Base-by-base conservation (phyloP, 2,329 filamentous ascomycete species). In the Bipolaris victoriae region DNA sequence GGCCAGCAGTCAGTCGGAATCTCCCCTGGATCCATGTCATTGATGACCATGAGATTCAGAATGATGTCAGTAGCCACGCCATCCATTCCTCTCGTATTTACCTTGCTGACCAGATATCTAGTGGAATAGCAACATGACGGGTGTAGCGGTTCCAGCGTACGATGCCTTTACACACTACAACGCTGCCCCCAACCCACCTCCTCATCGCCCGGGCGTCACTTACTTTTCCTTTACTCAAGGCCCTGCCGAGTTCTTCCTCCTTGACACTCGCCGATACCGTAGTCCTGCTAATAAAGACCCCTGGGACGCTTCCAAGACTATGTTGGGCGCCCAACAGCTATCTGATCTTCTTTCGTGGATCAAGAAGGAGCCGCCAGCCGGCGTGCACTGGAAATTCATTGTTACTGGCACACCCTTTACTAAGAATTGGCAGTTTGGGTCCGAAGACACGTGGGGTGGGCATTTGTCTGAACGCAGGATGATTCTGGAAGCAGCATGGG, bases 1-100 rank as follows among this genome's bases (percentile, higher is more conserved):
- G 95, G 95, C 82, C 85, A 1, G 80, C 86, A 0, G 87, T 90
- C 10, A 87, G 87, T 0, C 83, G 89, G 65, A 88, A 92, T 53
- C 81, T 98, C n/a, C 96, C 93, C 67, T 99, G 95, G 95, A 91
- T 98, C 43, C 95, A 99, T 71, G 93, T 96, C 2, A 85, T 97
- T 6, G 95, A 99, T 71, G 95, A 99, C 73, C 95, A 99, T 70
- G 95, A 99, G 73, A 97, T 99, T 60, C 85, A 86, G 5, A 98
- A 99, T 67, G 95, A 98, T n/a, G 35, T 16, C 15, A 36, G n/a
- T 16, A 3, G 35, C 29, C 11, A 31, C 29, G 10, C 29, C 29
- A 31, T 31, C 4, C 2, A 31, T 31, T 26, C 10, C 10, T 13
- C 29, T 31, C 10, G 7, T 13, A 7, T 31, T 13, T 31, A 13